Evolutionary conservation across 352 stramenopile species (phyloP).

Genomic region (Phytophthora citrophthora): DNA sequence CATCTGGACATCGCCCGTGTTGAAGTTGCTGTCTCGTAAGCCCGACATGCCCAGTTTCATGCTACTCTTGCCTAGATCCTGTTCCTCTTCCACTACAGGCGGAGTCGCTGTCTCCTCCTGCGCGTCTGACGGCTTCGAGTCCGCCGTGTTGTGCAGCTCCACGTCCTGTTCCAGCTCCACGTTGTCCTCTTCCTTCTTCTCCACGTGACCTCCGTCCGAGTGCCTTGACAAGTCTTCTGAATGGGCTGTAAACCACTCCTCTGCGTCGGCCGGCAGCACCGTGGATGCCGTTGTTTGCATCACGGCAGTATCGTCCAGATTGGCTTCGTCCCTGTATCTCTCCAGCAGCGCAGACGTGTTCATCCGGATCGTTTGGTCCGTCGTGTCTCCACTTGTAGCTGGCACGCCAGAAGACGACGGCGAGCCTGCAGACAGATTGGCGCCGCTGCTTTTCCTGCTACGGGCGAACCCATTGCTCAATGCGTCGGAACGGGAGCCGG

Average conservation of each 20-base stretch:
- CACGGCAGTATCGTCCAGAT: conserved; percentile 29
- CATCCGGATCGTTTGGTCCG: conserved; percentile 28
- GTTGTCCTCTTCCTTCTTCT: conserved; percentile 10
- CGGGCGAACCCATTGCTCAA: conserved; percentile 15
- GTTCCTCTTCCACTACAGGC: conserved; percentile 5
- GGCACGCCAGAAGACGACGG: conserved; percentile 15
- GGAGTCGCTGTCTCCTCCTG: conserved; percentile 1
- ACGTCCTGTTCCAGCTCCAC: conserved; percentile 15
- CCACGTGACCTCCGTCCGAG: conserved; percentile 11
- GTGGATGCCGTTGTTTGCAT: conserved; percentile 29
- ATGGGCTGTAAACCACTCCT: conserved; percentile 42
- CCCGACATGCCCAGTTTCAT: conserved; percentile 15
- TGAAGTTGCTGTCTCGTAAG: conserved; percentile 26
- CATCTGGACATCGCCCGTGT: conserved; percentile 40
- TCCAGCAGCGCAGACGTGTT: conserved; percentile 39
- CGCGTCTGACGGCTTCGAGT: conserved; percentile 6
- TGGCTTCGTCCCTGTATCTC: conserved; percentile 36
- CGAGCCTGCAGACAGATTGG: conserved; percentile 25
- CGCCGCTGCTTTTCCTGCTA: conserved; percentile 29
- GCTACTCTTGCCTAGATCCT: conserved; percentile 25
- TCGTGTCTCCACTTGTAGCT: not conserved
- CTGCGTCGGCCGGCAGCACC: conserved; percentile 24
- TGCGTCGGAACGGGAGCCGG: conserved; percentile 21
- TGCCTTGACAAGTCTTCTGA: conserved; percentile 19
- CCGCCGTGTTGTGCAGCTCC: not conserved